A percentile compares a stretch with the other conserved stretches of the same genome.
Conservation (phyloP, 2,329 filamentous ascomycete species). For the Beauveria varroae region DNA sequence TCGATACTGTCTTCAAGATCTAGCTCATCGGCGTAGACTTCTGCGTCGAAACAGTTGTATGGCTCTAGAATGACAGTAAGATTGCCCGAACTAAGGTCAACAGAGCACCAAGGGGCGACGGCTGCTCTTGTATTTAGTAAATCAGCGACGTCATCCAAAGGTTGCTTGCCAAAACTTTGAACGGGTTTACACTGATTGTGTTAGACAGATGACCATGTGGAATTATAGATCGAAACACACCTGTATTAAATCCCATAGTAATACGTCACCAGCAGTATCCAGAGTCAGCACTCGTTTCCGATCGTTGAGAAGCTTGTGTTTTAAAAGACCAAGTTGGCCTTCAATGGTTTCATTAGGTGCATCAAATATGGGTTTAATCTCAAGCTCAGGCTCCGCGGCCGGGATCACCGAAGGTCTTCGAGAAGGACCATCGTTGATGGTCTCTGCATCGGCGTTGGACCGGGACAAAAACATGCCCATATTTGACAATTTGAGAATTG, state of each 20-base stretch:
- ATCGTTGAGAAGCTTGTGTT: slow-evolving; percentile 87
- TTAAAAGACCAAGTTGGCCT: slow-evolving; percentile 90
- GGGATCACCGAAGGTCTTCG: slow-evolving; percentile 31
- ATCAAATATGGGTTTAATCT: slow-evolving; percentile 55
- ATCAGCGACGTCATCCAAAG: slow-evolving; percentile 85
- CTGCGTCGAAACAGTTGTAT: slow-evolving; percentile 94
- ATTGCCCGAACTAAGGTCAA: slow-evolving; percentile 87
- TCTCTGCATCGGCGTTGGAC: slow-evolving; percentile 46
- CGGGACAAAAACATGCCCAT: slow-evolving; percentile 66
- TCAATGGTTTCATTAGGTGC: slow-evolving; percentile 77
- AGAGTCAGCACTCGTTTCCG: slow-evolving; percentile 80
- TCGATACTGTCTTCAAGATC: slow-evolving; percentile 64
- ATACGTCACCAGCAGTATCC: slow-evolving; percentile 89
- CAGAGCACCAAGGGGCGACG: slow-evolving; percentile 91
- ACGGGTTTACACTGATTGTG: slow-evolving; percentile 67
- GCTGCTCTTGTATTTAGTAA: slow-evolving; percentile 82
- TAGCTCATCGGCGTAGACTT: slow-evolving; percentile 92
- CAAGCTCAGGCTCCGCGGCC: slow-evolving; percentile 22
- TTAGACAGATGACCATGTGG: background rate
- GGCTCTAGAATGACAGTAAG: slow-evolving; percentile 87
- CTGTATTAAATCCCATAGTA: slow-evolving; percentile 89
- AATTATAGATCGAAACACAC: slow-evolving; percentile 33
- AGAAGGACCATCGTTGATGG: slow-evolving; percentile 38
- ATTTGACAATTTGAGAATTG: slow-evolving; percentile 76
- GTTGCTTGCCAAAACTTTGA: slow-evolving; percentile 85